Evolutionary conservation across 768 basidiomycete species (phyloP), one percentile per base, ranked within the genome.

Genomic region (Amyloporia xantha): DNA sequence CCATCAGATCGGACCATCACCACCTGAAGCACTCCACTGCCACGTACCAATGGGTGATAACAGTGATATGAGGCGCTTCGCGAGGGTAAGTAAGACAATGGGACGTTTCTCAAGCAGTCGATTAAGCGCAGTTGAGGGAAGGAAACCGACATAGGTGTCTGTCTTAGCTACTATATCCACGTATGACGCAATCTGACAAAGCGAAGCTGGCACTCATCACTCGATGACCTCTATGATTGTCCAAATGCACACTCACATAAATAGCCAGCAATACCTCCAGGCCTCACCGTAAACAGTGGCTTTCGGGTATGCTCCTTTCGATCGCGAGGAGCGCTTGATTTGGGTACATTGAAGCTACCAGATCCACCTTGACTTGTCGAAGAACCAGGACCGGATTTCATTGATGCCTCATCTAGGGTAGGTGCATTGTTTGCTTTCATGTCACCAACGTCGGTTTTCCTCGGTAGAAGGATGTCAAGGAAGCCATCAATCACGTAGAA

Each of bases 401-500:
- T 7, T 33, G 30, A 15, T 33, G 30, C 7, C 15, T 33, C 30
- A 33, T 33, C 30, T 33, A 15, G 30, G 30, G 30, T 7, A 33
- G 30, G 30, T 33, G n/a, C n/a, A n/a, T n/a, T n/a, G n/a, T 33
- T 33, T 15, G 30, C 9, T 33, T 15, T 33, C 15, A 15, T 33
- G 9, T 33, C 30, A 7, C 15, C 30, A 33, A 15, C 30, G 9
- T n/a, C n/a, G n/a, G n/a, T 39, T 39, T 19, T 9, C 38, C 38
- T 56, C 75, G 11, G 66, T 42, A 95, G 71, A 20, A 88, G 70
- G 38, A 98, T 94, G 60, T 99, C 96, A 28, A 99, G 69, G 66
- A 96, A 91, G 0, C 96, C 96, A 55, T 97, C 93, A 39, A 96
- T 93, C 39, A 96, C 90, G 58, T 91, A 96, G 73, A 92, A 96